Base-by-base conservation (phyloP, 2,329 filamentous ascomycete species). In the Uncinocarpus reesii region DNA sequence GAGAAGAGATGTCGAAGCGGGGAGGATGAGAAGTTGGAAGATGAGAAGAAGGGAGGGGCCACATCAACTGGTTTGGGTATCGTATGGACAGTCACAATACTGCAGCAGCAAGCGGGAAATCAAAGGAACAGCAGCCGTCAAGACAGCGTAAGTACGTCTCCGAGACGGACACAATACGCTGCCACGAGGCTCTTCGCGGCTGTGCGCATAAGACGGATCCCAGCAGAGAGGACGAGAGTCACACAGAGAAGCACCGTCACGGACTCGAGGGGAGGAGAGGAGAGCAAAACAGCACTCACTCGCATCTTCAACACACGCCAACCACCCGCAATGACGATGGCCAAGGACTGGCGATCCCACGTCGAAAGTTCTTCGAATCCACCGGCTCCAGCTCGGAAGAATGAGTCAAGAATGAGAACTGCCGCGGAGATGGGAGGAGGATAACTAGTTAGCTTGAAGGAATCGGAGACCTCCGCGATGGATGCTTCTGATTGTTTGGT, bases 311-410 rank as follows among this genome's bases (percentile, higher is more conserved):
- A 21, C 29, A 40, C 20, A 34, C 11, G 6, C 45, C 26, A 34
- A 13, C 34, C 35, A 41, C 24, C 15, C 36, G 8, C 26, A 18
- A 48, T 48, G 45, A 48, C 45, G 45, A 35, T 4, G 36, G 45
- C 45, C 45, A 48, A 48, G 45, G 26, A 34, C 28, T 16, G 3
- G 6, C 31, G 16, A 36, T 36, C 21, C 31, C 42, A 45, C 32
- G 8, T 36, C 42, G 18, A 16, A 13, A 42, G 13, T 29, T 24
- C 38, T 42, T 42, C 32, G 26, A 5, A 11, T 29, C n/a, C 21
- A 15, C 31, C 4, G 4, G 7, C n/a, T 34, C 7, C n/a, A 7
- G 31, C 4, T n/a, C 15, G 31, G 6, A 11, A 7, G 18, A 36
- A 20, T 5, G 34, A 36, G 34, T 18, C 6, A 16, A 6, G 11